These are phyloP conservation scores for Backusella tuberculispora DNA, from an alignment of 192 early-diverging fungal species.

Conservation along the genomic window DNA sequence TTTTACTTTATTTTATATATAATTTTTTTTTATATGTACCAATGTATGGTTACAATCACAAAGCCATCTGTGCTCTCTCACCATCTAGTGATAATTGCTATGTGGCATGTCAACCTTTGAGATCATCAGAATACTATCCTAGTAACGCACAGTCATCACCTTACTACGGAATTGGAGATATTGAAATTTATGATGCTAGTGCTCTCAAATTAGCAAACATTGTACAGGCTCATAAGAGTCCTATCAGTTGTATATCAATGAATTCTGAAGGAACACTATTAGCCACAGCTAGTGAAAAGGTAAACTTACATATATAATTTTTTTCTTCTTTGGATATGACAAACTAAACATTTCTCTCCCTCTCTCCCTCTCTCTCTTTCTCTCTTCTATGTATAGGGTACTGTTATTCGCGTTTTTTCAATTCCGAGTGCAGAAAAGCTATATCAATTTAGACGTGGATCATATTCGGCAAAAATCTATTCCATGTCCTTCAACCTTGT, in stretches of 20 bases:
- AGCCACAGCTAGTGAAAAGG: conserved; percentile 95
- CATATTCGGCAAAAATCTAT: conserved; percentile 90
- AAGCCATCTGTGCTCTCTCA: conserved; percentile 88
- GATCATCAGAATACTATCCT: conserved; percentile 55
- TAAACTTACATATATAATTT: conserved; percentile 29
- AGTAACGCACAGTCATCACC: conserved; percentile 44
- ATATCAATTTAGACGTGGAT: conserved; percentile 92
- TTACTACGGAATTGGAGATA: conserved; percentile 67
- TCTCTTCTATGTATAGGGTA: conserved; percentile 61
- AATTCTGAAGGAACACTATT: conserved; percentile 89
- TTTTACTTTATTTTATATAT: too few relatives aligned
- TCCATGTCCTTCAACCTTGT: conserved; percentile 84
- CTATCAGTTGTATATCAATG: conserved; percentile 82
- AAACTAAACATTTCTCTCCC: too few relatives aligned
- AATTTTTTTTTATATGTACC: too few relatives aligned
- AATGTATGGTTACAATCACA: neutral
- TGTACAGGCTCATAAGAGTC: conserved; percentile 92
- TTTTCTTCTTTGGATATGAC: too few relatives aligned
- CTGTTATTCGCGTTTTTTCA: conserved; percentile 93
- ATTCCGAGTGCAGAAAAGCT: conserved; percentile 84
- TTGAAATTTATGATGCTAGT: conserved; percentile 89
- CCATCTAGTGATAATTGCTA: conserved; percentile 93
- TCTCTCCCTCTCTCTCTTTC: too few relatives aligned
- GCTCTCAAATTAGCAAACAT: conserved; percentile 88
- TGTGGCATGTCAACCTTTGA: conserved; percentile 87